Conservation (phyloP, 495 filamentous ascomycete species). For the Podospora conica region DNA sequence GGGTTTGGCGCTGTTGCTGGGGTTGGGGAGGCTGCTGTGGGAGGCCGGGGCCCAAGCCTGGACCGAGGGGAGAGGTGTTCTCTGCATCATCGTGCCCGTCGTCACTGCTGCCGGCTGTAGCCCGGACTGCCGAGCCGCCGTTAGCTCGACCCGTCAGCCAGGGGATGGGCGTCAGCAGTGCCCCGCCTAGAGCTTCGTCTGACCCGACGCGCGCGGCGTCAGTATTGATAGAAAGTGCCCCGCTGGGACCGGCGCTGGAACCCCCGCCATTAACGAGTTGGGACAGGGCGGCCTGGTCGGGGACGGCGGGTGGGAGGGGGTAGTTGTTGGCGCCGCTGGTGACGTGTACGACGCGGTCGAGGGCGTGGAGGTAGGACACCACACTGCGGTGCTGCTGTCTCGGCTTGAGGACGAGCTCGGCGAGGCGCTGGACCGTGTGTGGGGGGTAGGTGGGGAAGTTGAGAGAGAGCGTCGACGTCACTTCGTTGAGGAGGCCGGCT, state of each 20-base stretch:
- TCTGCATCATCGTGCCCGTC: slow-evolving; percentile 10
- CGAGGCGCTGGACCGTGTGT: slow-evolving; percentile 86
- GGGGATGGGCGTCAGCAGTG: slow-evolving; percentile 86
- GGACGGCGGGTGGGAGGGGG: slow-evolving; percentile 62
- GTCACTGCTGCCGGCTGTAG: slow-evolving; percentile 23
- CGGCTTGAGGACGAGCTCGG: slow-evolving; percentile 81
- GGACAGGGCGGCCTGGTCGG: slow-evolving; percentile 40
- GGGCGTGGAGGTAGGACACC: slow-evolving; percentile 77
- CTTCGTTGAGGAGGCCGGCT: slow-evolving; percentile 55
- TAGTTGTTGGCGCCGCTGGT: slow-evolving; percentile 76
- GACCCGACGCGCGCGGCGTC: slow-evolving; percentile 50
- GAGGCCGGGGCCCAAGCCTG: neutral
- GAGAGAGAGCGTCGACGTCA: slow-evolving; percentile 58
- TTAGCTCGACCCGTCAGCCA: slow-evolving; percentile 55
- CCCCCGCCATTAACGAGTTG: slow-evolving; percentile 55
- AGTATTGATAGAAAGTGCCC: slow-evolving; percentile 33
- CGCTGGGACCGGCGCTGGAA: slow-evolving; percentile 38
- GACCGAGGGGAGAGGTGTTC: slow-evolving; percentile 19
- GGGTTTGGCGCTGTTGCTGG: slow-evolving; percentile 12
- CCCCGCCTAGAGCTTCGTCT: slow-evolving; percentile 86
- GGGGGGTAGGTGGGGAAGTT: slow-evolving; percentile 73
- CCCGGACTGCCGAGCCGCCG: slow-evolving; percentile 9
- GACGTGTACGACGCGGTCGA: slow-evolving; percentile 88
- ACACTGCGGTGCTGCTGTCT: slow-evolving; percentile 72
- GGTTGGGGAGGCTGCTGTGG: slow-evolving; percentile 4